A percentile compares a stretch with the other conserved stretches of the same genome.
Conservation (phyloP, 1,284 basidiomycete species). For the Cutaneotrichosporon cavernicola region DNA sequence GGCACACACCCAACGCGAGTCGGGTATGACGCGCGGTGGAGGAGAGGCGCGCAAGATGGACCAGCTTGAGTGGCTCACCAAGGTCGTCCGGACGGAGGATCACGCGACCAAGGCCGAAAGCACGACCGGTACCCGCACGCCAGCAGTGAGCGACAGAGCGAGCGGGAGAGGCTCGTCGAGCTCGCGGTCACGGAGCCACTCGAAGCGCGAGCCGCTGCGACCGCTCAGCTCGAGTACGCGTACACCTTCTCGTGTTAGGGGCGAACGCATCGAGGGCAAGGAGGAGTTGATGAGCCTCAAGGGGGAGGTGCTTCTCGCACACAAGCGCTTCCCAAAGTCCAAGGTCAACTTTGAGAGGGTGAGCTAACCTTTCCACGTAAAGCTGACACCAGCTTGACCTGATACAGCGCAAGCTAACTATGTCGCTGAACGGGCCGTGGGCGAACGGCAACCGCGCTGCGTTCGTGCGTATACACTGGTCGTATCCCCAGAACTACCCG, state of each 20-base stretch:
- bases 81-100: constrained; percentile 41
- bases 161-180: constrained; percentile 28
- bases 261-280: background rate
- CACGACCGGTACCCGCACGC: constrained; percentile 17
- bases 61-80: constrained; percentile 53
- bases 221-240: constrained; percentile 1
- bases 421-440: constrained; percentile 88
- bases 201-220: background rate
- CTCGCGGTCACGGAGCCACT: constrained; percentile 15
- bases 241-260: constrained; percentile 2
- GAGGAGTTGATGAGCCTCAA: constrained; percentile 62
- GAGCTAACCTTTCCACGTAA: constrained; percentile 14
- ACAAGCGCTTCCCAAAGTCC: constrained; percentile 64
- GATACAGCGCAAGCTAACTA: constrained; percentile 73
- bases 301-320: constrained; percentile 79
- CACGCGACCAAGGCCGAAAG: constrained; percentile 7
- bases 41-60: constrained; percentile 41
- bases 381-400: constrained; percentile 67
- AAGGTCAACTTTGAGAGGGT: constrained; percentile 86
- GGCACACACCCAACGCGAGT: constrained; percentile 30
- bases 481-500: constrained; percentile 82
- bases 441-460: constrained; percentile 63
- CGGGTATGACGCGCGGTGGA: constrained; percentile 52
- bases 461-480: constrained; percentile 79
- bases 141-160: constrained; percentile 25